phyloP scores from a whole-genome alignment of 106 monocot genomes.

The Apostasia ramifera region DNA sequence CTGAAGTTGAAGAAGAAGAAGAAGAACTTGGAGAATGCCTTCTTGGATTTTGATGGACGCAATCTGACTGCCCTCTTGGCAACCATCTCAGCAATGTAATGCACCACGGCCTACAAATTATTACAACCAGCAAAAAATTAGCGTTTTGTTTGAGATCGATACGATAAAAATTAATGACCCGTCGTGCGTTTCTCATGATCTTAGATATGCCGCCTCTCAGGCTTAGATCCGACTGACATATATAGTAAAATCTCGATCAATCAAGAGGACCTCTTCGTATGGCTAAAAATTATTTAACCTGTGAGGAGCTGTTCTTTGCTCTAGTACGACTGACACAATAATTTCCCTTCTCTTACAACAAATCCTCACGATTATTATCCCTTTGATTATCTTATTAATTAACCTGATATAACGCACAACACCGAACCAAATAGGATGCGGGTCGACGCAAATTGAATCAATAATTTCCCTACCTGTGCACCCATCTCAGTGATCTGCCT shows the following conservation, averaged over 20 bases:
- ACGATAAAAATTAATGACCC: not conserved
- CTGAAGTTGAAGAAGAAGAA: slow-evolving; percentile 20
- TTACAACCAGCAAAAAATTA: not conserved
- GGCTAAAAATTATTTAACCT: not conserved
- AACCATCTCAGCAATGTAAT: slow-evolving; percentile 34
- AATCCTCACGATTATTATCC: no score
- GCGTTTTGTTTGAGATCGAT: not conserved
- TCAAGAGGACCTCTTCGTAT: not conserved
- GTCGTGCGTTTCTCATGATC: no score
- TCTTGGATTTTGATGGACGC: slow-evolving; percentile 18
- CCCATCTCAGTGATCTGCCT: slow-evolving; percentile 13
- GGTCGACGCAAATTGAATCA: not conserved
- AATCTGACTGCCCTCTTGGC: slow-evolving; percentile 17
- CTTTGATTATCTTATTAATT: no score
- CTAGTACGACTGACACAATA: not conserved
- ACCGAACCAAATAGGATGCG: not conserved
- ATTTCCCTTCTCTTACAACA: not conserved
- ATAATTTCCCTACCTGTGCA: slow-evolving; percentile 9
- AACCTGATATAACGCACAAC: not conserved
- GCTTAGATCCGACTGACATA: no score
- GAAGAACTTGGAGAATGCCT: slow-evolving; percentile 20
- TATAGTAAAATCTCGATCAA: no score
- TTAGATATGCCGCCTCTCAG: no score
- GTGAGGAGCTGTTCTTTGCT: not conserved
- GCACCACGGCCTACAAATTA: slow-evolving; percentile 39